A percentile compares a stretch with the other conserved stretches of the same genome.
Evolutionary conservation across 208 protist species (phyloP).

Genomic region (Wallacemonas collosoma): DNA sequence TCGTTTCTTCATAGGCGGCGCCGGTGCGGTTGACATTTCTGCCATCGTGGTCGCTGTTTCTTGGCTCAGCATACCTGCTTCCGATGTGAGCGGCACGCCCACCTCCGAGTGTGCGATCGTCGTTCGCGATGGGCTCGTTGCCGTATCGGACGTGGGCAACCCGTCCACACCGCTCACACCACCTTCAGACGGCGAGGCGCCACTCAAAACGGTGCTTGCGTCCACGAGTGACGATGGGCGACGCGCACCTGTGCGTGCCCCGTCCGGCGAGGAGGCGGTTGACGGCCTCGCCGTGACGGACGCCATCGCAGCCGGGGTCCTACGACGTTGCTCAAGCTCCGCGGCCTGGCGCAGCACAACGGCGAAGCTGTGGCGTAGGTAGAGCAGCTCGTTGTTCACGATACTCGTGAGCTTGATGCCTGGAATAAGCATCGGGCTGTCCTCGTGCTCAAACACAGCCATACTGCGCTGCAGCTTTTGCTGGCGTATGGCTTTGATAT

Average conservation of each 20-base stretch:
- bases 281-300: not conserved
- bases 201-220: not conserved
- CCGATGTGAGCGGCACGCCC: not conserved
- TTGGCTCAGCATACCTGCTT: not conserved
- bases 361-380: slow-evolving; percentile 71
- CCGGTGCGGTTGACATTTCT: slow-evolving; percentile 9
- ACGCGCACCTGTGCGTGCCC: not conserved
- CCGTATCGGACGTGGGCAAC: not conserved
- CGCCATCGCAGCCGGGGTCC: slow-evolving; percentile 24
- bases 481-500: slow-evolving; percentile 76
- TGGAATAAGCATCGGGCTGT: slow-evolving; percentile 77
- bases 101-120: slow-evolving; percentile 27
- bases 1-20: slow-evolving; percentile 77
- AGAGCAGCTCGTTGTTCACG: slow-evolving; percentile 80
- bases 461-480: slow-evolving; percentile 84
- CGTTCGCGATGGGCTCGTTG: slow-evolving; percentile 19
- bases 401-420: slow-evolving; percentile 89
- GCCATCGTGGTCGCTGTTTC: slow-evolving; percentile 21
- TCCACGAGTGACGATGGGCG: slow-evolving; percentile 3
- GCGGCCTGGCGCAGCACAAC: slow-evolving; percentile 69
- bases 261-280: not conserved
- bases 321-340: slow-evolving; percentile 63
- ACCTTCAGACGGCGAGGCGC: not conserved
- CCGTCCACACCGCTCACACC: not conserved
- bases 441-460: slow-evolving; percentile 75